phyloP scores from a whole-genome alignment of 257 asterid genomes.

The Dorcoceras hygrometricum region DNA sequence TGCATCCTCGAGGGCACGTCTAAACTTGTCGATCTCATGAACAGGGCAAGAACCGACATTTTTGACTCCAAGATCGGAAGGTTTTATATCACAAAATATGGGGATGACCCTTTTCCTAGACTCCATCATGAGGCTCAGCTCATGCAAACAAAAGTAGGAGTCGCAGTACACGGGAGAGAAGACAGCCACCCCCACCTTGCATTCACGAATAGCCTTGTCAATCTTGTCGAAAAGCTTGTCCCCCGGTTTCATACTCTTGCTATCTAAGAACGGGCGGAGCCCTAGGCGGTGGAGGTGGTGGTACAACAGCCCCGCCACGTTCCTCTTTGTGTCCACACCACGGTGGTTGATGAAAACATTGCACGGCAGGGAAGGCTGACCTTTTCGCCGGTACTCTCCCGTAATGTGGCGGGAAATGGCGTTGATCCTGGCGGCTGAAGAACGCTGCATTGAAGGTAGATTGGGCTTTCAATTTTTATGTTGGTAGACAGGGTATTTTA shows the following conservation, averaged over 20 bases:
- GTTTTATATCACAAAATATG: conserved; percentile 66
- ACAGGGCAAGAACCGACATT: conserved; percentile 37
- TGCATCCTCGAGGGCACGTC: conserved; percentile 66
- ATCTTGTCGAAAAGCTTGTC: conserved; percentile 68
- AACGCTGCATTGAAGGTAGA: conserved; percentile 50
- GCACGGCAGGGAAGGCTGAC: conserved; percentile 23
- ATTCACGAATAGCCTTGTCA: conserved; percentile 46
- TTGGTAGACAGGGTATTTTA: conserved; percentile 26
- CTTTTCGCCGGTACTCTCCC: background rate
- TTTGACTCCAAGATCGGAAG: conserved; percentile 64
- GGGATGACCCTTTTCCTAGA: conserved; percentile 54
- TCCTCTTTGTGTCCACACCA: conserved; percentile 68
- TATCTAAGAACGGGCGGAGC: conserved; percentile 65
- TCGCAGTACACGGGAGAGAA: conserved; percentile 77
- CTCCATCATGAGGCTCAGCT: conserved; percentile 62
- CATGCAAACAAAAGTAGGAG: conserved; percentile 73
- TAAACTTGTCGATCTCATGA: conserved; percentile 41
- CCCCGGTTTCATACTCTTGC: conserved; percentile 86
- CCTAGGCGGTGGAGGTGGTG: conserved; percentile 45
- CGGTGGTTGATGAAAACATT: conserved; percentile 87
- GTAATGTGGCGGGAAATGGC: conserved; percentile 28
- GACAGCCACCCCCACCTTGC: conserved; percentile 67
- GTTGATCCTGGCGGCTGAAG: conserved; percentile 34
- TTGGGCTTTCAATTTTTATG: background rate
- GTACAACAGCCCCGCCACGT: conserved; percentile 68